phyloP scores from a whole-genome alignment of 352 stramenopile species.

The Phytophthora hybrid region DNA sequence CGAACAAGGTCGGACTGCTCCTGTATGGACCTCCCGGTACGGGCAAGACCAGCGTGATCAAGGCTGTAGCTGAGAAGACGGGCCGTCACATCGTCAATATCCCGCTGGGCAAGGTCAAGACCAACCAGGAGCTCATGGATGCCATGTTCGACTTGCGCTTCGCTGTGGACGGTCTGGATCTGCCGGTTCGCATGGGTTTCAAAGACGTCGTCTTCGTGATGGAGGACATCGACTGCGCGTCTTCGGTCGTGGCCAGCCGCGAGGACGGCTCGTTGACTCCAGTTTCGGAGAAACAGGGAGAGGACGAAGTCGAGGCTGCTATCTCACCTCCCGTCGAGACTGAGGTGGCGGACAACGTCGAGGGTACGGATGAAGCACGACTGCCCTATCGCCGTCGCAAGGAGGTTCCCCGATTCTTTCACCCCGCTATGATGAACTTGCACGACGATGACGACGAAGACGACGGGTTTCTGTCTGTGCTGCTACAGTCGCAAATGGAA shows the following conservation, averaged over 20 bases:
- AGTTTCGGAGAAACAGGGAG: not conserved
- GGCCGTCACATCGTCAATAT: conserved; percentile 80
- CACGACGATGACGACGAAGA: conserved; percentile 16
- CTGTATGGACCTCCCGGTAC: conserved; percentile 88
- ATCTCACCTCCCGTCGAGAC: conserved; percentile 22
- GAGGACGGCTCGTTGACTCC: conserved; percentile 26
- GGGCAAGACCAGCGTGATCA: conserved; percentile 91
- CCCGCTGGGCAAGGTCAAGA: conserved; percentile 71
- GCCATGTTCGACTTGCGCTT: conserved; percentile 80
- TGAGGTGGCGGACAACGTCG: not conserved
- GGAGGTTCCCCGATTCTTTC: conserved; percentile 2
- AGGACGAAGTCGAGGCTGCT: conserved; percentile 23
- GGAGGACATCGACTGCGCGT: conserved; percentile 89
- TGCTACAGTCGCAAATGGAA: conserved; percentile 37
- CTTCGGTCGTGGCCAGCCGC: conserved; percentile 67
- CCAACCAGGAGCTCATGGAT: conserved; percentile 87
- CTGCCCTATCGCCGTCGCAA: not conserved
- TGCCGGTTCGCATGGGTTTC: conserved; percentile 72
- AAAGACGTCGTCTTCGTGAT: conserved; percentile 93
- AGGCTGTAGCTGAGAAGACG: conserved; percentile 81
- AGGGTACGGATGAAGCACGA: not conserved
- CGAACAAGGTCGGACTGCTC: conserved; percentile 90
- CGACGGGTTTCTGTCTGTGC: conserved; percentile 29
- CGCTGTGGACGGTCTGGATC: conserved; percentile 59
- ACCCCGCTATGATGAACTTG: conserved; percentile 6